phyloP scores from a whole-genome alignment of 495 filamentous ascomycete genomes.

The Annulohypoxylon nitens region DNA sequence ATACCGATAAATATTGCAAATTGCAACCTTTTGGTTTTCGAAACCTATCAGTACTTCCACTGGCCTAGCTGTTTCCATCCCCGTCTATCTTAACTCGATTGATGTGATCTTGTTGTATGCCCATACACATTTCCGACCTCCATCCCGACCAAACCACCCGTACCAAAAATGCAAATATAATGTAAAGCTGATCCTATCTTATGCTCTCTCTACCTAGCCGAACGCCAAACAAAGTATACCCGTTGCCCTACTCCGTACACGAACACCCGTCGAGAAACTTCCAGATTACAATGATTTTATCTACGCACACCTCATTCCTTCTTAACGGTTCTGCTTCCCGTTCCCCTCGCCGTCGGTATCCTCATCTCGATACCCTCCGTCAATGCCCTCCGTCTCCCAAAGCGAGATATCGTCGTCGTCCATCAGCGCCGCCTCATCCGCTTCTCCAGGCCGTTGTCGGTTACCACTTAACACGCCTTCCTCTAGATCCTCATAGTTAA shows the following conservation, averaged over 20 bases:
- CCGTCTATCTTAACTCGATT: constrained; percentile 25
- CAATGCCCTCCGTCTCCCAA: constrained; percentile 61
- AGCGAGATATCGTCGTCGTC: constrained; percentile 73
- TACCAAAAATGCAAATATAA: constrained; percentile 31
- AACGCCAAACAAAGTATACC: constrained; percentile 32
- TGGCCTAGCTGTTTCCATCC: neutral
- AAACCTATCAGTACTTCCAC: neutral
- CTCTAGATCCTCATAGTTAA: constrained; percentile 50
- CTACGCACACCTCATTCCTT: neutral
- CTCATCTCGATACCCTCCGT: constrained; percentile 58
- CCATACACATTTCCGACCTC: neutral
- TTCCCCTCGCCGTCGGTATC: constrained; percentile 17
- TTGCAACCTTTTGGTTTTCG: constrained; percentile 8
- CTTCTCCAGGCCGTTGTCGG: constrained; percentile 50
- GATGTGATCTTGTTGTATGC: constrained; percentile 24
- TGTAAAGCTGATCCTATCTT: constrained; percentile 25
- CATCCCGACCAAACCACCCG: neutral
- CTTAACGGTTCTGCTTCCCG: constrained; percentile 10
- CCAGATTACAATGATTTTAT: constrained; percentile 11
- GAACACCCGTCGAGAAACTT: neutral
- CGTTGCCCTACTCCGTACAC: neutral
- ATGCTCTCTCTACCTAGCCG: constrained; percentile 19
- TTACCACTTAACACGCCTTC: constrained; percentile 38
- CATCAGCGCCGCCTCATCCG: constrained; percentile 60
- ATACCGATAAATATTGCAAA: neutral